Base-by-base conservation (phyloP, 1,284 basidiomycete species). In the Uromyces viciae-fabae region DNA sequence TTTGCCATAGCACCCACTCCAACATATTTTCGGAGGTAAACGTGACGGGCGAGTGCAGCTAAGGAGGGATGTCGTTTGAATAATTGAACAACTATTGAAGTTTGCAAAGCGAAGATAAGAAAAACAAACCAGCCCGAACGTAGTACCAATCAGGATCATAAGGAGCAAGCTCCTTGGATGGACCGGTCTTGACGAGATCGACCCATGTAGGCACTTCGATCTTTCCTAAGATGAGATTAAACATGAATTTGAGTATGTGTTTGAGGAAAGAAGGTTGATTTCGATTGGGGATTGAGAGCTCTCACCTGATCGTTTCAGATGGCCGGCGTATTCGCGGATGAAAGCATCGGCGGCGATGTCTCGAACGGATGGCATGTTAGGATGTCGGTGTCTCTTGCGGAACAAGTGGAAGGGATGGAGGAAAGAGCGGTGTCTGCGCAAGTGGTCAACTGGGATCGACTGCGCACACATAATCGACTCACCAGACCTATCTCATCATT, bases 131-230 rank as follows among this genome's bases (percentile, higher is more conserved):
- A 88, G 95, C 93, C 85, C 96, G 94, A 86, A 97, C 90, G 89
- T 99, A 99, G 91, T 92, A 99, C 96, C 96, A 99, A 88, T 99
- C 97, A 75, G 94, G 93, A 88, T 99, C 95, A 89, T 98, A 98
- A 81, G 96, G 96, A 78, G 95, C 95, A 83, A 96, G 94, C 89
- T 99, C 96, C 89, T 98, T 99, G 91, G 90, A 96, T 83, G 93
- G 88, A 86, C 94, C 97, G 82, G 96, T 99, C 90, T 99, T 99
- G 88, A 99, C 96, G 85, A 98, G 90, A 88, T 99, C 96, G 82
- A 95, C 96, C 97, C 97, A 99, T 88, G 91, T 93, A 85, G 96
- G 96, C 84, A 99, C 94, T 89, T 99, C 96, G 85, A 97, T 92
- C 90, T 96, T 96, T 87, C 94, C 87, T 87, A 84, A 77, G 28